Evolutionary conservation across 2,329 filamentous ascomycete genomes (phyloP).

Genomic region (Fusarium protoensiforme): DNA sequence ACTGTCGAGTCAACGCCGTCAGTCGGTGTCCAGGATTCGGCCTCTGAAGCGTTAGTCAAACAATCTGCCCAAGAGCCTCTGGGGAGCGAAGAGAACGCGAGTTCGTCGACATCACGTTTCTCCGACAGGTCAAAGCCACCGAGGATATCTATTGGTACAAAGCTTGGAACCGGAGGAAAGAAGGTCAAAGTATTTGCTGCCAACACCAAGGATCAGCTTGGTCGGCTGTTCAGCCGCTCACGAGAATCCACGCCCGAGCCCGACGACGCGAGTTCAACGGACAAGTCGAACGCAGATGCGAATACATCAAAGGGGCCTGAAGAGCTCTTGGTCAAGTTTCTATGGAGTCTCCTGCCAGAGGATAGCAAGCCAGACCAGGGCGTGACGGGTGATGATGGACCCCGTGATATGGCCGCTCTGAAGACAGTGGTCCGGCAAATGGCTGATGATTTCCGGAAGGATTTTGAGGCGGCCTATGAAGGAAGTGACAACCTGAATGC

Average conservation of each 20-base stretch:
- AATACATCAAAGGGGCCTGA: neutral
- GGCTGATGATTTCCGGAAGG: neutral
- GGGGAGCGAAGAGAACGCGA: neutral
- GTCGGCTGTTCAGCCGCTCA: neutral
- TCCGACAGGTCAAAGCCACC: neutral
- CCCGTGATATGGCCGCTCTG: neutral
- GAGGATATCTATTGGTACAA: neutral
- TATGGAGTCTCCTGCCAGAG: constrained; percentile 1
- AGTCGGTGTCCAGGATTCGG: neutral
- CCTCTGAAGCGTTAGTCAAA: neutral
- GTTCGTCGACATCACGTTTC: neutral
- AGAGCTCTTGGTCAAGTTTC: neutral
- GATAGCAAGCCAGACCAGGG: neutral
- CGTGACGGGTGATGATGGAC: neutral
- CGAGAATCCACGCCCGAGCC: constrained; percentile 7
- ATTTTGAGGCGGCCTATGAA: neutral
- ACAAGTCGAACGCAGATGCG: neutral
- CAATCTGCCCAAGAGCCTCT: neutral
- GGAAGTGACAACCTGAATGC: neutral
- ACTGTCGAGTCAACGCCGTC: neutral
- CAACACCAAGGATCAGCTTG: neutral
- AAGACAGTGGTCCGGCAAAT: neutral
- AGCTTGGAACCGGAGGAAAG: neutral
- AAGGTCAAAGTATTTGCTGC: no score
- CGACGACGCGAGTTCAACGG: neutral